Conservation (phyloP, 1,139 yeast genomes). For the Kodamaea ohmeri region DNA sequence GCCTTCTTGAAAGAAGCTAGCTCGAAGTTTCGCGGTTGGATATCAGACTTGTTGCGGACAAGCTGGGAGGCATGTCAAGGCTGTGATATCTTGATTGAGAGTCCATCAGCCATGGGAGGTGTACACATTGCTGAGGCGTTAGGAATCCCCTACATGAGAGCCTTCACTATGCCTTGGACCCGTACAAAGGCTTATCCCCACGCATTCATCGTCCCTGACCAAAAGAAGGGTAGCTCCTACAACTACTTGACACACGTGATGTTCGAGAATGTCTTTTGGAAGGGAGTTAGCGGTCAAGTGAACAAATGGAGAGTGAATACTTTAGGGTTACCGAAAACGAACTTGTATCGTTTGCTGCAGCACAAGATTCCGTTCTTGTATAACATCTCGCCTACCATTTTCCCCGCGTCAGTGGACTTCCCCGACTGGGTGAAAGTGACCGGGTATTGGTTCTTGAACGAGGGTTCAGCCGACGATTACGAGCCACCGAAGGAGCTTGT, state of each 20-base stretch:
- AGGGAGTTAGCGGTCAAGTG: conserved; percentile 85
- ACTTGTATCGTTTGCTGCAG: conserved; percentile 68
- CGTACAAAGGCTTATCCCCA: conserved; percentile 93
- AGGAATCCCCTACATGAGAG: conserved; percentile 85
- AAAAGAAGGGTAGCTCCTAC: conserved; percentile 87
- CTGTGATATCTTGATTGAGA: conserved; percentile 81
- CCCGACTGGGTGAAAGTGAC: conserved; percentile 93
- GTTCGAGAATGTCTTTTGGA: conserved; percentile 92
- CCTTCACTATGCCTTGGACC: conserved; percentile 99
- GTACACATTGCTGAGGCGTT: conserved; percentile 92
- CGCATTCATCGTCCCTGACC: conserved; percentile 93
- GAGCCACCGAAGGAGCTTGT: conserved; percentile 61
- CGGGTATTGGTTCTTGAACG: conserved; percentile 93
- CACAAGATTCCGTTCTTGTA: conserved; percentile 82
- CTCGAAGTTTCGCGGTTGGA: conserved; percentile 75
- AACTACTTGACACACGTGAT: conserved; percentile 88
- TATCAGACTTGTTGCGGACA: conserved; percentile 60
- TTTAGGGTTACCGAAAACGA: conserved; percentile 66
- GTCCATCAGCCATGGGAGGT: conserved; percentile 96
- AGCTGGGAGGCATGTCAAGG: conserved; percentile 88
- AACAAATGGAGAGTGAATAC: conserved; percentile 80
- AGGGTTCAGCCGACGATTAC: conserved; percentile 56
- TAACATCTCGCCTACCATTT: conserved; percentile 80
- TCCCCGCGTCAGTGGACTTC: conserved; percentile 91
- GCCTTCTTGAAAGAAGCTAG: conserved; percentile 82